Evolutionary conservation across 331 rosid genomes (phyloP).

Genomic region (Quercus lobata): DNA sequence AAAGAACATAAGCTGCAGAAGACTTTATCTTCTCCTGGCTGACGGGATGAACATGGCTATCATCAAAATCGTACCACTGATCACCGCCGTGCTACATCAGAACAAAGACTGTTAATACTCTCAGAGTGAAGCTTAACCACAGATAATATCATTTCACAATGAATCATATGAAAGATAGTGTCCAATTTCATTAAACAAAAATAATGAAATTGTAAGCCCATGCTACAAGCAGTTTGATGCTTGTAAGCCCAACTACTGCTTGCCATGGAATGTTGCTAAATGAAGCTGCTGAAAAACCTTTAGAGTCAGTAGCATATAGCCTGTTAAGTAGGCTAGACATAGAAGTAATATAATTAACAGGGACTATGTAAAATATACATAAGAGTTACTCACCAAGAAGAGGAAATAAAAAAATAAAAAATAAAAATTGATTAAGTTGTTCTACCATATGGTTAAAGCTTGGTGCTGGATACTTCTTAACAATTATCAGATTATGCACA

Average conservation of each 20-base stretch:
- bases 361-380: neutral
- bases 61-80: slow-evolving; percentile 93
- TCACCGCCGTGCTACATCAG: slow-evolving; percentile 80
- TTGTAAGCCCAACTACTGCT: neutral
- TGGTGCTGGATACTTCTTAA: neutral
- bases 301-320: neutral
- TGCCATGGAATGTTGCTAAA: neutral
- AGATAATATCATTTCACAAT: neutral
- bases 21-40: slow-evolving; percentile 88
- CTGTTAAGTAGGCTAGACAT: neutral
- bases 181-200: slow-evolving; percentile 4
- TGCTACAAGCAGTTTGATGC: slow-evolving; percentile 1
- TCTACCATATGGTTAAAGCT: neutral
- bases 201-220: neutral
- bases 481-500: neutral
- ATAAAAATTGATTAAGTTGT: neutral
- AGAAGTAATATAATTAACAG: neutral
- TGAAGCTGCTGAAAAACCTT: neutral
- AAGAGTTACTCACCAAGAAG: too few species aligned
- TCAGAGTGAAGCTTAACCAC: slow-evolving; percentile 21
- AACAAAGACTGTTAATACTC: slow-evolving; percentile 14
- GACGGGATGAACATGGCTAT: slow-evolving; percentile 80
- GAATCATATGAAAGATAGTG: neutral
- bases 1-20: slow-evolving; percentile 95
- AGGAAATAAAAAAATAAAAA: neutral